A percentile compares a stretch with the other conserved stretches of the same genome.
Evolutionary conservation across 768 basidiomycete genomes (phyloP).

Genomic region (Chalciporus pseudorubinellus): DNA sequence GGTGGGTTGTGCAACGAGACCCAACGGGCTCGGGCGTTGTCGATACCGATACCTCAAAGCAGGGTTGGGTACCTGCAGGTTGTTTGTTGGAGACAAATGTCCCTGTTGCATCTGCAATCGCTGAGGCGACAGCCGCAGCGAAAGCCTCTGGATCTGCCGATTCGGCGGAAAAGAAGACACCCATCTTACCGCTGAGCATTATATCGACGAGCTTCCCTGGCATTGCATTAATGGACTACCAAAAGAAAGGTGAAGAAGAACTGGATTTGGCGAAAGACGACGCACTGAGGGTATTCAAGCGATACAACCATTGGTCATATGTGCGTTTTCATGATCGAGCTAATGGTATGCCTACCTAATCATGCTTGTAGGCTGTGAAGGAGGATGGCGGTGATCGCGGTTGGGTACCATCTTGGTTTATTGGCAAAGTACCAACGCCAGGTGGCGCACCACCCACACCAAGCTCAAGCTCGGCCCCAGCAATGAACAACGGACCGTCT

Average conservation of each 20-base stretch:
- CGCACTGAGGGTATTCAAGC: constrained; percentile 87
- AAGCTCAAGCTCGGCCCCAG: constrained; percentile 44
- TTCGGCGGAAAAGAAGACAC: constrained; percentile 53
- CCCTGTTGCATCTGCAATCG: constrained; percentile 84
- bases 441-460: constrained; percentile 46
- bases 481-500: constrained; percentile 27
- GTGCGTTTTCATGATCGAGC: constrained; percentile 39
- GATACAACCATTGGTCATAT: constrained; percentile 98
- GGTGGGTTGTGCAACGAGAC: constrained; percentile 99
- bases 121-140: constrained; percentile 72
- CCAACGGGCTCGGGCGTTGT: constrained; percentile 79
- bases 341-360: constrained; percentile 1
- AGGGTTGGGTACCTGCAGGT: constrained; percentile 98
- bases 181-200: constrained; percentile 87
- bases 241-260: constrained; percentile 91
- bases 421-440: constrained; percentile 71
- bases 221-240: constrained; percentile 94
- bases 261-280: constrained; percentile 88
- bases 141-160: constrained; percentile 43
- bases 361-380: constrained; percentile 74
- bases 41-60: constrained; percentile 72
- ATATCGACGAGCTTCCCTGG: constrained; percentile 98
- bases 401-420: constrained; percentile 98
- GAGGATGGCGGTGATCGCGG: constrained; percentile 91
- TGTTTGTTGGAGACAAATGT: constrained; percentile 92